Percentiles rank a stretch among this genome's conserved stretches.
Conservation (phyloP, 169 alveolate genomes). For the Eimeria maxima region DNA sequence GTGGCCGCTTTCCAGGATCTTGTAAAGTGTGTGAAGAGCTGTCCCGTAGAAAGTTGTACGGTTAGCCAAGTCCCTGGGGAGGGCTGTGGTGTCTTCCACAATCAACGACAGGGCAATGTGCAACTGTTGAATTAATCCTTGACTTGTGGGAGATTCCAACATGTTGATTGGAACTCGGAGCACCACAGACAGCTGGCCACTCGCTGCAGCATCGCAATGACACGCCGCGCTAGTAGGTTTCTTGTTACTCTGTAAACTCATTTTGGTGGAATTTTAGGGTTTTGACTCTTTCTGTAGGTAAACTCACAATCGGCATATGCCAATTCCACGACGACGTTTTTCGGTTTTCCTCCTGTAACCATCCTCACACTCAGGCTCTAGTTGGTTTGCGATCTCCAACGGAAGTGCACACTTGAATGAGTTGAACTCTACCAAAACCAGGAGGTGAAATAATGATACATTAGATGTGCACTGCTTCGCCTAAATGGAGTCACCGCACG, state of each 20-base stretch:
- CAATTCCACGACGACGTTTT: constrained; percentile 48
- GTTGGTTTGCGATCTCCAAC: background rate
- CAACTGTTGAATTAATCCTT: constrained; percentile 57
- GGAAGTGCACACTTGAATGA: background rate
- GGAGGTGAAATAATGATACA: background rate
- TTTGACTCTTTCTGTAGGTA: background rate
- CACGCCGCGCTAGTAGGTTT: background rate
- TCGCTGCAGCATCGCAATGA: constrained; percentile 16
- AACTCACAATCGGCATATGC: constrained; percentile 65
- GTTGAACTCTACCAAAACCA: background rate
- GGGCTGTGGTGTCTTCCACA: constrained; percentile 65
- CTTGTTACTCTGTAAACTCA: background rate
- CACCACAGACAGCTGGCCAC: constrained; percentile 30
- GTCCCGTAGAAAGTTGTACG: constrained; percentile 61
- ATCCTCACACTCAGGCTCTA: background rate
- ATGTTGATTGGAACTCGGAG: constrained; percentile 52
- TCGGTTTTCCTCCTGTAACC: constrained; percentile 44
- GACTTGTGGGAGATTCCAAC: constrained; percentile 55
- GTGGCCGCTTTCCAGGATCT: constrained; percentile 64
- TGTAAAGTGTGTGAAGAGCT: constrained; percentile 56
- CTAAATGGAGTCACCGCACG: background rate
- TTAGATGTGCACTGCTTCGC: background rate
- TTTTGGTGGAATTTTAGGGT: background rate
- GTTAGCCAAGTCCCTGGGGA: constrained; percentile 39
- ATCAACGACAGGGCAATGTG: background rate